Conservation (phyloP, 139 green algal genomes). For the Coccomyxa sp. region DNA sequence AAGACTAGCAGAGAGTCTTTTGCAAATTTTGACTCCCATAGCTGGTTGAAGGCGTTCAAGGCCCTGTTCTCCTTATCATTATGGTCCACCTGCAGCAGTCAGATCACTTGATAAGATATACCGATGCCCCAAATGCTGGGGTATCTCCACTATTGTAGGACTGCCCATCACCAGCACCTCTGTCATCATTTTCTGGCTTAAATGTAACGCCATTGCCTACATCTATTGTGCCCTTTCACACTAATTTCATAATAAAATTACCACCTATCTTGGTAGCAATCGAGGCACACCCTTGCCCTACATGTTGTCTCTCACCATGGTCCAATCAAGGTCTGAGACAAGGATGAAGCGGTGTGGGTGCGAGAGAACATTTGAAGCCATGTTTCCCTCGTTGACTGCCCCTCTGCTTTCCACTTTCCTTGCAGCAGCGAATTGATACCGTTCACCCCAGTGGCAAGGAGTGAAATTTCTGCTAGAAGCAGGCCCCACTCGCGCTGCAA, state of each 20-base stretch:
- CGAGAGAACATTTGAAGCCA: constrained; percentile 12
- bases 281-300: not conserved
- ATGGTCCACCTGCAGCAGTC: constrained; percentile 68
- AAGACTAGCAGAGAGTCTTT: constrained; percentile 83
- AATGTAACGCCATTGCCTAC: not conserved
- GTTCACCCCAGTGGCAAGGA: no score
- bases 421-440: no score
- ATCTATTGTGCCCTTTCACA: not conserved
- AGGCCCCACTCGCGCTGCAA: no score
- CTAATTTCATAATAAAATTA: not conserved
- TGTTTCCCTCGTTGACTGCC: not conserved
- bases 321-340: constrained; percentile 87
- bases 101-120: not conserved
- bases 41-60: constrained; percentile 66
- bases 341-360: constrained; percentile 57
- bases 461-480: no score
- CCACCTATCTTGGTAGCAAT: not conserved
- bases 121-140: no score
- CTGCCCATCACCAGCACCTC: no score
- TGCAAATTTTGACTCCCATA: constrained; percentile 67
- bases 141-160: no score
- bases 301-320: constrained; percentile 57
- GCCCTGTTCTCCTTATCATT: constrained; percentile 57
- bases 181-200: no score
- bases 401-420: no score